phyloP scores from a whole-genome alignment of 306 rosid species.

The Crotalaria pallida region DNA sequence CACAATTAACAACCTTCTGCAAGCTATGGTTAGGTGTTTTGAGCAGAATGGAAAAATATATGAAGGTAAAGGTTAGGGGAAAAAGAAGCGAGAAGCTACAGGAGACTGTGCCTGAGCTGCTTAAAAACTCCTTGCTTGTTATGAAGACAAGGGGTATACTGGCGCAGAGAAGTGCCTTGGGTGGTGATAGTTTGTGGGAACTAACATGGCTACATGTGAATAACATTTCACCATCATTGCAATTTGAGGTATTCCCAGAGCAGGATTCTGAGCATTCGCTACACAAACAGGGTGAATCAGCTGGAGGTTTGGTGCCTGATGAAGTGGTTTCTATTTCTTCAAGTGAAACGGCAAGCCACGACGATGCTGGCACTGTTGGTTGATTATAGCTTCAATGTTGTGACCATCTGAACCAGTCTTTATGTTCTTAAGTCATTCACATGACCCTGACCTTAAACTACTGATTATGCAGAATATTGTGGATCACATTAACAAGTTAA shows the following conservation, averaged over 20 bases:
- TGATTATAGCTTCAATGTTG: slow-evolving; percentile 27
- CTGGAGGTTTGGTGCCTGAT: slow-evolving; percentile 34
- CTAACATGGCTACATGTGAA: slow-evolving; percentile 93
- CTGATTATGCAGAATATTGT: slow-evolving; percentile 31
- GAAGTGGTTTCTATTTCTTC: slow-evolving; percentile 39
- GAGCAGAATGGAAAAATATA: slow-evolving; percentile 84
- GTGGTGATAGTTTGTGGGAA: slow-evolving; percentile 97
- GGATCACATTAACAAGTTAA: slow-evolving; percentile 14
- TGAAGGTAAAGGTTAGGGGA: slow-evolving; percentile 79
- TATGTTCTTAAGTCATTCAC: slow-evolving; percentile 23
- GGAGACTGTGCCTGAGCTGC: slow-evolving; percentile 83
- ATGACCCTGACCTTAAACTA: slow-evolving; percentile 19
- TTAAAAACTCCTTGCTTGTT: slow-evolving; percentile 68
- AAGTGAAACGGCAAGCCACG: slow-evolving; percentile 35
- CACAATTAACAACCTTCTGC: slow-evolving; percentile 79
- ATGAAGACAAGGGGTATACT: slow-evolving; percentile 80
- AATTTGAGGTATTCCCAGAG: slow-evolving; percentile 82
- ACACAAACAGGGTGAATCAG: slow-evolving; percentile 40
- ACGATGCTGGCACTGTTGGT: slow-evolving; percentile 42
- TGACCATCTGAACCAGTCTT: slow-evolving; percentile 22
- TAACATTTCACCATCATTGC: slow-evolving; percentile 71
- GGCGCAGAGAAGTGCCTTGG: slow-evolving; percentile 74
- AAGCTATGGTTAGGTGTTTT: slow-evolving; percentile 96
- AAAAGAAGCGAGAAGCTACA: slow-evolving; percentile 87
- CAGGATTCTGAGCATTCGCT: slow-evolving; percentile 52